phyloP scores from a whole-genome alignment of 257 asterid species.

The Solanum corneliomulleri region DNA sequence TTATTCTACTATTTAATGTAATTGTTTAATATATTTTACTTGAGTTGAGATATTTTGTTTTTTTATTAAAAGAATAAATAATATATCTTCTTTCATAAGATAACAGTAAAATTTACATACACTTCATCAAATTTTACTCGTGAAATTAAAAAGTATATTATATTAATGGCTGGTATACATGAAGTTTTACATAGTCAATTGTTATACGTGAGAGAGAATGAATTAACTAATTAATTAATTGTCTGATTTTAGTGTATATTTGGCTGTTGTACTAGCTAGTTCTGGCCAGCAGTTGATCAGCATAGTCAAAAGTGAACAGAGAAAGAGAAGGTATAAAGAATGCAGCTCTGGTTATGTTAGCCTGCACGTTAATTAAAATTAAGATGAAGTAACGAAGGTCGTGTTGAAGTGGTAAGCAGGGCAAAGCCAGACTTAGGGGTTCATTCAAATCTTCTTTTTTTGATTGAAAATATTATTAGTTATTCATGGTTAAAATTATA shows the following conservation, averaged over 20 bases:
- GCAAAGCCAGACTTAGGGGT: too few relatives aligned
- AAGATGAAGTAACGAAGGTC: not conserved
- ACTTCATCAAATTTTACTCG: rapidly evolving
- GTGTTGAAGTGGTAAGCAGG: too few relatives aligned
- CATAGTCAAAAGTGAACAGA: not conserved
- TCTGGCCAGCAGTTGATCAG: not conserved
- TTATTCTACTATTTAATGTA: not conserved
- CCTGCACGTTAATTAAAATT: not conserved
- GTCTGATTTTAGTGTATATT: not conserved
- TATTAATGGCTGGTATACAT: not conserved
- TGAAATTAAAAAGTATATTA: not conserved
- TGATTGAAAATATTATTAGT: too few relatives aligned
- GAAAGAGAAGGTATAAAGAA: not conserved
- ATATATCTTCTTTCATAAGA: rapidly evolving
- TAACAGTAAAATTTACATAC: not conserved
- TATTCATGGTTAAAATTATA: too few relatives aligned
- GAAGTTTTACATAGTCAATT: not conserved
- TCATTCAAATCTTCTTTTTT: too few relatives aligned
- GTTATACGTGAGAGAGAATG: not conserved
- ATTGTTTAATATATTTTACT: not conserved
- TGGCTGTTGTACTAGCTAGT: not conserved
- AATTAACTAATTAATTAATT: not conserved
- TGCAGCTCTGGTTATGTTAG: not conserved
- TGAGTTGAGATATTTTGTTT: not conserved
- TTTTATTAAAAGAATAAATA: too few relatives aligned